phyloP scores from a whole-genome alignment of 805 yeast species.

The Soucietia sequanensis region DNA sequence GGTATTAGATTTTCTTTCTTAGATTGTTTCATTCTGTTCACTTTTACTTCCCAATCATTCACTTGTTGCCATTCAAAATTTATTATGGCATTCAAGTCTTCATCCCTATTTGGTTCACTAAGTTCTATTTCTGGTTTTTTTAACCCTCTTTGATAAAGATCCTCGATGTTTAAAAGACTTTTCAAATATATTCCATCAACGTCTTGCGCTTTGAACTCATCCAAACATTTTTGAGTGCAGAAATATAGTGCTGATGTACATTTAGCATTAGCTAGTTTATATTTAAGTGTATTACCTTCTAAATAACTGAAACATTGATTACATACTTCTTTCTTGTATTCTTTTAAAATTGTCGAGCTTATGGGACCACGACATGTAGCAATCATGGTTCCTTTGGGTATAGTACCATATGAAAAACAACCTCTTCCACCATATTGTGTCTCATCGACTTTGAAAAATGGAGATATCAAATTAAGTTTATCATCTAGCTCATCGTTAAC shows the following conservation, averaged over 20 bases:
- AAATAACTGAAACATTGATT: slow-evolving; percentile 50
- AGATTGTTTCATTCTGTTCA: slow-evolving; percentile 31
- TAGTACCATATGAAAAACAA: slow-evolving; percentile 46
- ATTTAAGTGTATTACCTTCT: slow-evolving; percentile 47
- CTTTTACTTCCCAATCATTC: slow-evolving; percentile 33
- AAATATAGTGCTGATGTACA: slow-evolving; percentile 43
- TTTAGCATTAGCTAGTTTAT: slow-evolving; percentile 26
- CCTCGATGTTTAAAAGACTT: slow-evolving; percentile 37
- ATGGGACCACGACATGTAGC: slow-evolving; percentile 41
- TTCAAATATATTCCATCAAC: slow-evolving; percentile 29
- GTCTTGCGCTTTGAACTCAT: slow-evolving; percentile 35
- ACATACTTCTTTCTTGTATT: slow-evolving; percentile 65
- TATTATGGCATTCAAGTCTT: slow-evolving; percentile 12
- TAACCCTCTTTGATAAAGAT: slow-evolving; percentile 19
- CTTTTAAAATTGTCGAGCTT: slow-evolving; percentile 47
- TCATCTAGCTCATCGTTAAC: neutral
- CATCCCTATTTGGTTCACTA: slow-evolving; percentile 14
- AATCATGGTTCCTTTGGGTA: slow-evolving; percentile 42
- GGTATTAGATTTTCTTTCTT: slow-evolving; percentile 40
- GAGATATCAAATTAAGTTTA: slow-evolving; percentile 18
- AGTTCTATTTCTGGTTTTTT: slow-evolving; percentile 23
- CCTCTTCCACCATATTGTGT: slow-evolving; percentile 61
- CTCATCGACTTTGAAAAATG: slow-evolving; percentile 28
- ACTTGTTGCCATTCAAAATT: slow-evolving; percentile 37
- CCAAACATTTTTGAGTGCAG: slow-evolving; percentile 48